Conservation (phyloP, 441 rosid species). For the Sinapis alba region DNA sequence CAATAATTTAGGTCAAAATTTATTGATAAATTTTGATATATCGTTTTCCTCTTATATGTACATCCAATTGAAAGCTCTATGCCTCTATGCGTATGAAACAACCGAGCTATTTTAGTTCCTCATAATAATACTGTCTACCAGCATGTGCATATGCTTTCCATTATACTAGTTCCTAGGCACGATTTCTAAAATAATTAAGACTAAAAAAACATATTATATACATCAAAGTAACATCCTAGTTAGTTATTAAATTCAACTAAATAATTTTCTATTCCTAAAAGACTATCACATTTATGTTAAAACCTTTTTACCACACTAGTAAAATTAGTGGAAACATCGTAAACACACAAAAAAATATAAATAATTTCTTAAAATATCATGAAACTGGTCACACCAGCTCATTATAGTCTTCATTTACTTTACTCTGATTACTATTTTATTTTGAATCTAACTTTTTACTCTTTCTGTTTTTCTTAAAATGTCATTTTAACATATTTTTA, state of each 20-base stretch:
- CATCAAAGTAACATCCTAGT: constrained; percentile 23
- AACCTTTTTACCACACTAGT: neutral
- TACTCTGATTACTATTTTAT: neutral
- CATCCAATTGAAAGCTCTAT: constrained; percentile 33
- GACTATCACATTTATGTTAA: neutral
- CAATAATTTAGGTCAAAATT: constrained; percentile 28
- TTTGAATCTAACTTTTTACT: neutral
- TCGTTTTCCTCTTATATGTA: constrained; percentile 30
- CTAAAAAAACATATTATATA: constrained; percentile 25
- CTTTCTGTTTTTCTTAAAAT: no score
- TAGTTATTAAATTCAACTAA: constrained; percentile 13
- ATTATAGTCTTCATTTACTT: neutral
- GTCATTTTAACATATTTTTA: no score
- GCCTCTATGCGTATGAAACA: constrained; percentile 31
- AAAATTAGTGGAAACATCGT: neutral
- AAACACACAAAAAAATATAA: neutral
- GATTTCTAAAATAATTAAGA: constrained; percentile 35
- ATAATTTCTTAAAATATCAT: neutral
- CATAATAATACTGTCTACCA: constrained; percentile 30
- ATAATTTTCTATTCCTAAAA: neutral
- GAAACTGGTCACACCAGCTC: neutral
- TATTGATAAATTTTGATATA: constrained; percentile 33
- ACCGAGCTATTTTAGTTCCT: constrained; percentile 3
- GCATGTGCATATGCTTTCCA: constrained; percentile 41
- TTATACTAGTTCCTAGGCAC: constrained; percentile 35